A percentile compares a stretch with the other conserved stretches of the same genome.
phyloP scores from a whole-genome alignment of 2,329 filamentous ascomycete species.

The Alternaria panax region DNA sequence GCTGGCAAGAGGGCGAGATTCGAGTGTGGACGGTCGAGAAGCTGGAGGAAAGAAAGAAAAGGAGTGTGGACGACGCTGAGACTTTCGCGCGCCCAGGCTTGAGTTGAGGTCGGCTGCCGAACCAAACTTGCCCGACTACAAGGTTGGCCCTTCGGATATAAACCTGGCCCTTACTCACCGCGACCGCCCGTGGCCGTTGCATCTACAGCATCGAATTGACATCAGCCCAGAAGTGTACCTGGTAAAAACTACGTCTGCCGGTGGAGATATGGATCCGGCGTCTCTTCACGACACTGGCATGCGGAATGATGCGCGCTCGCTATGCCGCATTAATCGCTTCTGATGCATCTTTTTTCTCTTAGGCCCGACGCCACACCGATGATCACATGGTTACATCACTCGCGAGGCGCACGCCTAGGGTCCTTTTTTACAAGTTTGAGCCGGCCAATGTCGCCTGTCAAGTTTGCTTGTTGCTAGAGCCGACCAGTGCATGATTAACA shows the following conservation, averaged over 20 bases:
- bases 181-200: constrained; percentile 17
- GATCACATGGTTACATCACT: constrained; percentile 21
- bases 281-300: neutral
- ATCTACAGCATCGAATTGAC: constrained; percentile 13
- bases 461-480: neutral
- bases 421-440: constrained; percentile 3
- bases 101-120: constrained; percentile 30
- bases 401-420: constrained; percentile 13
- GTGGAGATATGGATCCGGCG: neutral
- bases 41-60: constrained; percentile 28
- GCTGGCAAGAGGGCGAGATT: constrained; percentile 6
- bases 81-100: constrained; percentile 36
- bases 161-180: constrained; percentile 25
- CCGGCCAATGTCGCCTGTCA: constrained; percentile 13
- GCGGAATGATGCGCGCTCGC: constrained; percentile 13
- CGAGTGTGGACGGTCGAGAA: constrained; percentile 21
- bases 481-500: neutral
- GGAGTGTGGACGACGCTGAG: constrained; percentile 37
- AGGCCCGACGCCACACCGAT: constrained; percentile 30
- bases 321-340: constrained; percentile 18
- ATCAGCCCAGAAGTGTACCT: constrained; percentile 1
- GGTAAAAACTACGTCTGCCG: neutral
- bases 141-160: constrained; percentile 25
- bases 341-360: constrained; percentile 22
- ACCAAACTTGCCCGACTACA: constrained; percentile 35